Conservation (phyloP, 2,329 filamentous ascomycete genomes). For the Cercospora nicotianae region DNA sequence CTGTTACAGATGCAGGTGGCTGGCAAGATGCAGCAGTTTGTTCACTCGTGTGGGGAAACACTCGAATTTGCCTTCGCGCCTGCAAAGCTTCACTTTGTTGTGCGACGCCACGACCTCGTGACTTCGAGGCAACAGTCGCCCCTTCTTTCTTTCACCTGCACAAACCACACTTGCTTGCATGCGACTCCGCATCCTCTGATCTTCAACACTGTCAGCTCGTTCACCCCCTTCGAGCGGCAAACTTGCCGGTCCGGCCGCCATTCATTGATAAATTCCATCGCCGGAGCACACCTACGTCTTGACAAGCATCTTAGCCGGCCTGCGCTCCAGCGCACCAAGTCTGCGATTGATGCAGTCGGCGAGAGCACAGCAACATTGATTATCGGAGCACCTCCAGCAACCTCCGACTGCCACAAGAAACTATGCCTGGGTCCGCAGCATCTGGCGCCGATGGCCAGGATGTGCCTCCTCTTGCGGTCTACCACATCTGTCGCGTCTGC, state of each 20-base stretch:
- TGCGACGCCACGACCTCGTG: background rate
- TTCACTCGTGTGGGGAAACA: background rate
- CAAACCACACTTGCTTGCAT: background rate
- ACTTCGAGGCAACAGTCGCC: background rate
- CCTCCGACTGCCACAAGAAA: background rate
- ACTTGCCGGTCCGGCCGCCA: background rate
- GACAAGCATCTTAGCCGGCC: background rate
- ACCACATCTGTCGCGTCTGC: slow-evolving; percentile 40
- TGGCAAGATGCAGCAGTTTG: background rate
- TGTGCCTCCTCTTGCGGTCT: slow-evolving; percentile 35
- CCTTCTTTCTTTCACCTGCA: background rate
- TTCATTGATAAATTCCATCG: background rate
- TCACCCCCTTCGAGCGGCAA: background rate
- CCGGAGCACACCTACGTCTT: background rate
- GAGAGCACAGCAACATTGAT: background rate
- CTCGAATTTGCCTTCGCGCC: background rate
- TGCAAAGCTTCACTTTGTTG: background rate
- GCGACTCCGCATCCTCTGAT: background rate
- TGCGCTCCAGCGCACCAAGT: background rate
- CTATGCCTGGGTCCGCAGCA: background rate
- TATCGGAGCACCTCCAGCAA: background rate
- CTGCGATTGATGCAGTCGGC: background rate
- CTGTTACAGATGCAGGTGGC: background rate
- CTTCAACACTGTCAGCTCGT: background rate
- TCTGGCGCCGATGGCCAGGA: slow-evolving; percentile 7